Evolutionary conservation across 163 green algal genomes (phyloP).

Genomic region (Prototheca wickerhamii): DNA sequence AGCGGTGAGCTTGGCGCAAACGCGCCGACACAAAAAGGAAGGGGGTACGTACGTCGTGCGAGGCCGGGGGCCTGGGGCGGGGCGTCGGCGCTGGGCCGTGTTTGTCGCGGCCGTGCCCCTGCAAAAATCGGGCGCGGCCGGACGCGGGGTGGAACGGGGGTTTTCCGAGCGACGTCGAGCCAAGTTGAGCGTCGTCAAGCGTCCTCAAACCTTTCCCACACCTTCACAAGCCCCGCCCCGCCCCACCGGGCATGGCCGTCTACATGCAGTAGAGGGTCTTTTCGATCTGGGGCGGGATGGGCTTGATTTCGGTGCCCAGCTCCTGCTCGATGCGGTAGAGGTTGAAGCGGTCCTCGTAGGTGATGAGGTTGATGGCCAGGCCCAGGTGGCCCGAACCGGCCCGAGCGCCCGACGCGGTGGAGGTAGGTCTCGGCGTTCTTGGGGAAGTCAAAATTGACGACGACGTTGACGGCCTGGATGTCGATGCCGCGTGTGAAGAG

Average conservation of each 20-base stretch:
- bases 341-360: constrained; percentile 97
- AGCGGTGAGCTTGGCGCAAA: too few relatives aligned
- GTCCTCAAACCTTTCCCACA: not conserved
- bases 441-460: constrained; percentile 99
- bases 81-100: too few relatives aligned
- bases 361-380: constrained; percentile 99
- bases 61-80: too few relatives aligned
- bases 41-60: too few relatives aligned
- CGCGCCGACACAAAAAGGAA: too few relatives aligned
- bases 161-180: not conserved
- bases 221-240: not conserved
- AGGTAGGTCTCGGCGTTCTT: constrained; percentile 99
- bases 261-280: constrained; percentile 89
- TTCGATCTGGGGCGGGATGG: constrained; percentile 94
- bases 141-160: not conserved
- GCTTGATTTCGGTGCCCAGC: constrained; percentile 98
- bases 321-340: constrained; percentile 98
- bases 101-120: not conserved
- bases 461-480: constrained; percentile 98
- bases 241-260: not conserved
- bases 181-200: too few relatives aligned
- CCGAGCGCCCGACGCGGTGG: constrained; percentile 90
- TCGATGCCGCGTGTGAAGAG: constrained; percentile 99
- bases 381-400: constrained; percentile 96
- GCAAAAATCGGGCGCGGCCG: not conserved